phyloP scores from a whole-genome alignment of 2,329 filamentous ascomycete species.

The Aspergillus pseudoterreus region DNA sequence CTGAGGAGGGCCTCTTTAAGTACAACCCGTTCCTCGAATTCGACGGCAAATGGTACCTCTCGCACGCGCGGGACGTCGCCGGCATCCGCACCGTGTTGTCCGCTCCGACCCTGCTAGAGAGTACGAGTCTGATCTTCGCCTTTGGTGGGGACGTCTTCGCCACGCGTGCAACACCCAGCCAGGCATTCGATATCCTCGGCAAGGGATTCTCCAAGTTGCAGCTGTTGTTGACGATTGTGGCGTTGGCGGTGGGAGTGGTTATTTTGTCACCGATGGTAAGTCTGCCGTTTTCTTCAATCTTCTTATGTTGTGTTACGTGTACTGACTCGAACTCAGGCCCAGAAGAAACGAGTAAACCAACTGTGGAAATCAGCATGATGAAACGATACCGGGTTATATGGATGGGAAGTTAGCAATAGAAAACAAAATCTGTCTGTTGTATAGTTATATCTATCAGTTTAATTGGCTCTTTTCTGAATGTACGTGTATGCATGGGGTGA shows the following conservation, averaged over 20 bases:
- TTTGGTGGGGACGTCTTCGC: conserved; percentile 85
- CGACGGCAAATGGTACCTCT: conserved; percentile 74
- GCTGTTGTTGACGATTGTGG: conserved; percentile 77
- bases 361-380: conserved; percentile 18
- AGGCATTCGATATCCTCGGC: conserved; percentile 86
- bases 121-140: conserved; percentile 83
- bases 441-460: background rate
- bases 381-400: background rate
- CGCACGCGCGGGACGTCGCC: conserved; percentile 76
- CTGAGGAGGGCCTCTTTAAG: conserved; percentile 74
- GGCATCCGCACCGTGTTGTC: conserved; percentile 72
- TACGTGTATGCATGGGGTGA: background rate
- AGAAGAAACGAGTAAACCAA: conserved; percentile 50
- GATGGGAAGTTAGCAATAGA: background rate
- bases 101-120: conserved; percentile 77
- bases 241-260: conserved; percentile 70
- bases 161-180: conserved; percentile 79
- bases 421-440: background rate
- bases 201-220: conserved; percentile 91
- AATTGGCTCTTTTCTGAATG: background rate
- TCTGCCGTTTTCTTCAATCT: background rate
- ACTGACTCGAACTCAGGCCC: conserved; percentile 32
- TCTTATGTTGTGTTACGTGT: background rate
- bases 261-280: conserved; percentile 82
- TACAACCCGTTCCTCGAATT: conserved; percentile 78